These are phyloP conservation scores for Oryza glaberrima DNA, from an alignment of 176 grass and related monocot genomes.

Conservation along the genomic window DNA sequence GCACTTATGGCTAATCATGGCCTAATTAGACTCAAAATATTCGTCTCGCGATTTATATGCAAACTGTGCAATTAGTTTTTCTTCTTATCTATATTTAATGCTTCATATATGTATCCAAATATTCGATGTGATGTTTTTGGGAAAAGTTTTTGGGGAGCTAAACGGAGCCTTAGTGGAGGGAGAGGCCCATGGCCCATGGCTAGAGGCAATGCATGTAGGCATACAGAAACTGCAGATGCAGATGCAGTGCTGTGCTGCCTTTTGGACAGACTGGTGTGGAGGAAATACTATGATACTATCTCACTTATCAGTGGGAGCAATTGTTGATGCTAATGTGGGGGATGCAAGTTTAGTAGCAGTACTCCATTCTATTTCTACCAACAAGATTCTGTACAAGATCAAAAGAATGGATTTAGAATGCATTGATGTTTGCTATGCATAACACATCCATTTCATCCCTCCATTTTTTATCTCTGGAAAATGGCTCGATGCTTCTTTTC, in stretches of 20 bases:
- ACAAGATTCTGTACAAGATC: constrained; percentile 17
- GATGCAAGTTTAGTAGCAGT: background rate
- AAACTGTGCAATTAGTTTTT: too few species aligned
- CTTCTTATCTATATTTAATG: too few species aligned
- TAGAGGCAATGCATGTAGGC: constrained; percentile 10
- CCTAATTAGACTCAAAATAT: too few species aligned
- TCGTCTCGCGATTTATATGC: too few species aligned
- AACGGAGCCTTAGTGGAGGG: background rate
- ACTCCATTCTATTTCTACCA: background rate
- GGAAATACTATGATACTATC: constrained; percentile 25
- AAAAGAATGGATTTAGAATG: background rate
- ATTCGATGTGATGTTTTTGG: too few species aligned
- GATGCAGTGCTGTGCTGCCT: constrained; percentile 8
- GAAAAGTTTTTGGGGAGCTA: too few species aligned
- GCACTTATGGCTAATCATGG: too few species aligned
- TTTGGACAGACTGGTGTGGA: constrained; percentile 28
- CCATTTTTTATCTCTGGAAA: background rate
- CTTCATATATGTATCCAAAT: too few species aligned
- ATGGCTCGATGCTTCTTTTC: constrained; percentile 2
- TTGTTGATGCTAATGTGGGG: constrained; percentile 34
- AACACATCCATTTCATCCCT: constrained; percentile 13
- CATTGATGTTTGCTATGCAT: background rate
- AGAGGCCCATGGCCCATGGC: constrained; percentile 23
- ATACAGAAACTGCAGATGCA: background rate
- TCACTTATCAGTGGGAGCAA: constrained; percentile 30